Evolutionary conservation across 805 yeast genomes (phyloP), one percentile per base, ranked within the genome.

Genomic region (Wickerhamomyces sydowiorum): DNA sequence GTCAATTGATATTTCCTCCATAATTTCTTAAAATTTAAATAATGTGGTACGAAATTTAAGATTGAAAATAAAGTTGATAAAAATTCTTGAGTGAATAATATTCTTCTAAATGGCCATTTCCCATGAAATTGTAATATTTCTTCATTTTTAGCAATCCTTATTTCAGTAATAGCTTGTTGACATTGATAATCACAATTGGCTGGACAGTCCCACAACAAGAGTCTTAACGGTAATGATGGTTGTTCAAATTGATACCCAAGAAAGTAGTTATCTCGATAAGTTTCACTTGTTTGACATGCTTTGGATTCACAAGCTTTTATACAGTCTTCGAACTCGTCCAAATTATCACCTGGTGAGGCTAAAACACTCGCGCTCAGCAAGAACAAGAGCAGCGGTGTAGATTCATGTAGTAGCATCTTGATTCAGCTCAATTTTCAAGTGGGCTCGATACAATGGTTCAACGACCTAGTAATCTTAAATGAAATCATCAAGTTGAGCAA

Each of bases 151-250:
- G 43, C 49, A 14, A 65, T 62, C 19, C 96, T 68, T 30, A 74
- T 66, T 2, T 56, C 54, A 0, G 96, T 89, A 36, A 91, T 67
- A 8, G 77, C 58, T 42, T 88, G 80, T 61, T 93, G 98, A 60
- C 99, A 93, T 52, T 80, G 84, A 61, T 93, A 93, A 63, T 93
- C 98, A 64, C 99, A 93, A 56, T 93, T 81, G 23, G 80, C 73
- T 2, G 63, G 63, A 57, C 96, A 87, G 43, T 76, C 75, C 96
- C 96, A 89, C 1, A 71, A 70, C 14, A 90, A 54, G 2, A 76
- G 48, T 37, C 58, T 56, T 46, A 78, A 61, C 44, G 32, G 7
- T 1, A 39, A 36, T 2, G 56, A 36, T 2, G 41, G 37, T 1
- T 45, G 15, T 1, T 36, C 18, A 30, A 45, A 54, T 5, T 32